Conservation (phyloP, 2,329 filamentous ascomycete genomes). For the Xylaria arbuscula region DNA sequence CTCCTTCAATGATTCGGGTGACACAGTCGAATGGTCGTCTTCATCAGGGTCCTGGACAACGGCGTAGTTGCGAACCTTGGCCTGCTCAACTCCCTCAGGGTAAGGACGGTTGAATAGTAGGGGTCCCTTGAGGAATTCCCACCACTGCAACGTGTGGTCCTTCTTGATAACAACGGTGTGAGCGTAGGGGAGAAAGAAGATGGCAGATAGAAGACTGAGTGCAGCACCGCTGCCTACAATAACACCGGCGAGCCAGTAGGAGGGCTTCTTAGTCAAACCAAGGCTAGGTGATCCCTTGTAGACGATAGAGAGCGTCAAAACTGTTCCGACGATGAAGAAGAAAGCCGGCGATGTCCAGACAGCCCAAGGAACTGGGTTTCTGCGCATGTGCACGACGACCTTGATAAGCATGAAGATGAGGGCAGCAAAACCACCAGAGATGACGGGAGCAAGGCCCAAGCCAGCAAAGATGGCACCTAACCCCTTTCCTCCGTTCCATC, state of each 20-base stretch:
- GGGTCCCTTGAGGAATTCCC: constrained; percentile 70
- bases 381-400: constrained; percentile 75
- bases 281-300: constrained; percentile 83
- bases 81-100: constrained; percentile 63
- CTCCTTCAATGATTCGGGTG: constrained; percentile 33
- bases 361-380: constrained; percentile 77
- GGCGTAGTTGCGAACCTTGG: constrained; percentile 78
- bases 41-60: constrained; percentile 73
- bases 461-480: constrained; percentile 78
- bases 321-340: constrained; percentile 79
- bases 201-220: constrained; percentile 66
- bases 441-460: constrained; percentile 75
- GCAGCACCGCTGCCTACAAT: constrained; percentile 72
- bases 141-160: constrained; percentile 73
- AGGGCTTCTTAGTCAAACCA: constrained; percentile 72
- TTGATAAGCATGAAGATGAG: constrained; percentile 80
- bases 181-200: constrained; percentile 81
- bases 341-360: constrained; percentile 79
- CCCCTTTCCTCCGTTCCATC: constrained; percentile 75
- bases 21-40: constrained; percentile 47
- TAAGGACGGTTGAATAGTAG: constrained; percentile 70
- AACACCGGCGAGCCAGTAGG: constrained; percentile 74
- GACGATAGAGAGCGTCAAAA: constrained; percentile 81
- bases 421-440: constrained; percentile 72
- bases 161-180: constrained; percentile 75